Conservation (phyloP, 441 rosid genomes). For the Populus tomentosa region DNA sequence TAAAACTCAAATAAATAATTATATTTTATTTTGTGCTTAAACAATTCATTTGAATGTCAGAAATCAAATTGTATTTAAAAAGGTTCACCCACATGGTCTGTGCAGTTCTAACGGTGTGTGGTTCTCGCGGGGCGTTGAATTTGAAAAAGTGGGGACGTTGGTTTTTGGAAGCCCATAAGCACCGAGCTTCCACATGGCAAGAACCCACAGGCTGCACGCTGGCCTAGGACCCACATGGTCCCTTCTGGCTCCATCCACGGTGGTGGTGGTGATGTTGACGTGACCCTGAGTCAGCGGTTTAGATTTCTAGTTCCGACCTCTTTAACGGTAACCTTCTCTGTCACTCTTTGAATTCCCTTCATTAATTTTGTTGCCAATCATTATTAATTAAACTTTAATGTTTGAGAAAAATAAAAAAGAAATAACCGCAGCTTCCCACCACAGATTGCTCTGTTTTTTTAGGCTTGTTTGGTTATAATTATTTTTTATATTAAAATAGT, state of each 20-base stretch:
- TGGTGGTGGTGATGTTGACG: background rate
- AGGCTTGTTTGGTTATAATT: too few species aligned
- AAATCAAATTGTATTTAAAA: too few species aligned
- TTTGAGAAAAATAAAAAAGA: too few species aligned
- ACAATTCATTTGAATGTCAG: too few species aligned
- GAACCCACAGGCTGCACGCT: background rate
- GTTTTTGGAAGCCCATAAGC: background rate
- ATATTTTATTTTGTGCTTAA: too few species aligned
- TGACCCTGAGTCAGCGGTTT: too few species aligned
- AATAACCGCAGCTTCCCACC: background rate
- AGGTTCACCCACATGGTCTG: too few species aligned
- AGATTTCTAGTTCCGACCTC: background rate
- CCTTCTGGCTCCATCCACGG: background rate
- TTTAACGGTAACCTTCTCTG: background rate
- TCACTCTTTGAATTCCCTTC: background rate
- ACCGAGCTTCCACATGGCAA: background rate
- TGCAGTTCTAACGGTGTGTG: too few species aligned
- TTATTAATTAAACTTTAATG: background rate
- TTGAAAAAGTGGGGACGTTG: background rate
- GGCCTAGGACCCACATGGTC: background rate
- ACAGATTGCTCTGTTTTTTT: too few species aligned
- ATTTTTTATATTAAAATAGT: too few species aligned
- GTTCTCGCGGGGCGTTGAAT: background rate
- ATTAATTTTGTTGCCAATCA: background rate
- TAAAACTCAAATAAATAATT: too few species aligned